Evolutionary conservation across 495 filamentous ascomycete genomes (phyloP), one percentile per base, ranked within the genome.

Genomic region (Wilcoxina mikolae): DNA sequence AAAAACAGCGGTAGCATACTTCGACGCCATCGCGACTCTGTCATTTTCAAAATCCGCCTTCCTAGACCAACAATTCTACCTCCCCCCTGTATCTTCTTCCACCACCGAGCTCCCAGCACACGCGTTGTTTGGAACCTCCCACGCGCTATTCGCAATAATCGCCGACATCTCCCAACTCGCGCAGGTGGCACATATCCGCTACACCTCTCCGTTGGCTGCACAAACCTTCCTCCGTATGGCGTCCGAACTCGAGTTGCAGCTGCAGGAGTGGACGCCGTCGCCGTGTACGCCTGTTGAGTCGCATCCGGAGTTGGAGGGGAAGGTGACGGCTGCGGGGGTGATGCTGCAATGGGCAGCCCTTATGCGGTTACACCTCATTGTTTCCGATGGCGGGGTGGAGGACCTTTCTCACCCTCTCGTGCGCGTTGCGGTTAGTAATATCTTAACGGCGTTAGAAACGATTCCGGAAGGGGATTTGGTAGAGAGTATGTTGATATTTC

Each of bases 321-420:
- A 54, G 39, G 39, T 54, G 10, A 54, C 51, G 3, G 51, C 51
- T 1, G 51, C 51, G 12, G 51, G 18, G n/a, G 27, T 54, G 9
- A 45, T 45, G 51, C 41, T 54, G 51, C 51, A 54, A 25, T 54
- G 51, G 51, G 51, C 51, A 5, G 51, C 51, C 35, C 29, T 54
- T 3, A 44, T 54, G 51, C 51, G 51, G 17, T 25, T 54, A 22
- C 51, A 54, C 23, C 51, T 54, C 9, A 38, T 54, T 23, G 38
- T 26, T 11, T 33, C 33, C 9, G 35, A 43, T 17, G 18, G 11
- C 51, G 26, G 47, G 9, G n/a, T 23, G 18, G 20, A 26, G 18
- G 49, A 41, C n/a, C 10, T 52, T 7, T 7, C 9, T 2, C 51
- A 54, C 27, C 51, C 51, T 11, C 43, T 24, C 23, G 51, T 54